These are phyloP conservation scores for Boletus subluridellus DNA, from an alignment of 1,284 basidiomycete species.

Conservation along the genomic window DNA sequence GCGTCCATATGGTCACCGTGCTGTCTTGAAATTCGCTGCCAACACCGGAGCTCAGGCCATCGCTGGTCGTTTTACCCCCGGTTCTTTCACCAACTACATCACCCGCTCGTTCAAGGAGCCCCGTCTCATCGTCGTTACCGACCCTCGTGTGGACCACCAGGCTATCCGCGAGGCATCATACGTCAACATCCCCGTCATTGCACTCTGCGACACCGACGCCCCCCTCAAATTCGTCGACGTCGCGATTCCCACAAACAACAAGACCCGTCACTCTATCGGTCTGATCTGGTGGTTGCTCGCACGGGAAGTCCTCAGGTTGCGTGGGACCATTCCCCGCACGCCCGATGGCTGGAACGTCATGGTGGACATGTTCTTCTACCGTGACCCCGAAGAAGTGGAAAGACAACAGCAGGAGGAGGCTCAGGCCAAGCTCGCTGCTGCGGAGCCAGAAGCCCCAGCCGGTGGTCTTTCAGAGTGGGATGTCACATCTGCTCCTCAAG, in stretches of 20 bases:
- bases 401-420: conserved; percentile 93
- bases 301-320: conserved; percentile 94
- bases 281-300: conserved; percentile 99
- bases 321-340: conserved; percentile 87
- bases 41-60: conserved; percentile 99
- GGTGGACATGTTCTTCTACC: conserved; percentile 99
- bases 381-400: conserved; percentile 98
- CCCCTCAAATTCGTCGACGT: conserved; percentile 97
- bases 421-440: conserved; percentile 70
- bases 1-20: conserved; percentile 98
- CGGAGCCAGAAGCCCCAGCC: conserved; percentile 49
- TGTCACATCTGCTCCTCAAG: conserved; percentile 61
- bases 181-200: conserved; percentile 99
- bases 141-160: conserved; percentile 99
- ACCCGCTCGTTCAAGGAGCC: conserved; percentile 99
- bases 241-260: conserved; percentile 99
- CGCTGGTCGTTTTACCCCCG: conserved; percentile 98
- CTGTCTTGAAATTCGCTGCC: conserved; percentile 96
- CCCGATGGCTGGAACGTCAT: conserved; percentile 95
- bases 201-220: conserved; percentile 97
- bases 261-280: conserved; percentile 95
- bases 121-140: conserved; percentile 95
- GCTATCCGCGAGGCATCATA: conserved; percentile 99
- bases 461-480: conserved; percentile 67
- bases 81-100: conserved; percentile 99